These are phyloP conservation scores for Arthrobotrys conoides DNA, from an alignment of 2,329 filamentous ascomycete species.

Conservation along the genomic window DNA sequence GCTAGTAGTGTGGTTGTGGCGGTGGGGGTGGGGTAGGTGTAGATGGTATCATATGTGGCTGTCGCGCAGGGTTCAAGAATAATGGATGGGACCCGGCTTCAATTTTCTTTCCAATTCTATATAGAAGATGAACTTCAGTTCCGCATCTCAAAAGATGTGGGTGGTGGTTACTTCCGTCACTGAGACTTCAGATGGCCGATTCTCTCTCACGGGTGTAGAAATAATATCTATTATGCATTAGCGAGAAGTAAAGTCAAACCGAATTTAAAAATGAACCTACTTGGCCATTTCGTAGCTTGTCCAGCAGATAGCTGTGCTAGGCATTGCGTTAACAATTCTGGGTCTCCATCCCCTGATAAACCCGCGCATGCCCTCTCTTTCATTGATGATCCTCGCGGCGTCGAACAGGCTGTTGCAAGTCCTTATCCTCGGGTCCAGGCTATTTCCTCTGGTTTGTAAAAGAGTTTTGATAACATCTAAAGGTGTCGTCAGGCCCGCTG, in stretches of 20 bases:
- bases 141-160: not conserved
- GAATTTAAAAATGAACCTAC: conserved; percentile 48
- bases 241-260: not conserved
- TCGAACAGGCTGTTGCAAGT: conserved; percentile 83
- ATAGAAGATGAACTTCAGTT: conserved; percentile 11
- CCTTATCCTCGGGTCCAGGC: conserved; percentile 82
- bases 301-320: conserved; percentile 99
- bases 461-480: conserved; percentile 99
- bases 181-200: not conserved
- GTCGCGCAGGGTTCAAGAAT: not conserved
- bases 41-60: conserved; percentile 7
- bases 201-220: conserved; percentile 29
- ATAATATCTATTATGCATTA: conserved; percentile 32
- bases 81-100: not conserved
- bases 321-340: conserved; percentile 95
- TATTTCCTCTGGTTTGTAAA: conserved; percentile 90
- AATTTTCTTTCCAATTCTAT: not conserved
- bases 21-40: conserved; percentile 15
- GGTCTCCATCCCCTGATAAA: conserved; percentile 96
- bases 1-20: conserved; percentile 6
- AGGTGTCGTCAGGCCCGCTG: conserved; percentile 92
- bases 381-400: conserved; percentile 84
- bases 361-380: conserved; percentile 84
- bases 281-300: conserved; percentile 65
- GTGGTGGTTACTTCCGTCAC: not conserved